Evolutionary conservation across 2,329 filamentous ascomycete species (phyloP), one percentile per base, ranked within the genome.

Genomic region (Alternaria infectoria): DNA sequence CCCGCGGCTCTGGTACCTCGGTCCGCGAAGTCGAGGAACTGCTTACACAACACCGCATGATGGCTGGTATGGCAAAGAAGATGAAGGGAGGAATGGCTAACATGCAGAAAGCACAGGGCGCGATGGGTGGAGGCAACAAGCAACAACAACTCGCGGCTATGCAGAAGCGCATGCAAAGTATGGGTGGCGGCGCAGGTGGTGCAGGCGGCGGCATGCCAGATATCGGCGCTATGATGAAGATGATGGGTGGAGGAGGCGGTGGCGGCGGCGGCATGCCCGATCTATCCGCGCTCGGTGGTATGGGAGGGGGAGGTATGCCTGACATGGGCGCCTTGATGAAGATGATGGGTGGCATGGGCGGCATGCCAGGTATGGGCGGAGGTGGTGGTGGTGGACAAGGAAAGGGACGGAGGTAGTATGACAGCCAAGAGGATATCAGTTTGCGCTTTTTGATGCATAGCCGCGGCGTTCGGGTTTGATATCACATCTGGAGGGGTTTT

Each of bases 61-160:
- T 99, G 96, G 92, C 93, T 1, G 93, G 93, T 62, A 97, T 99
- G 93, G 96, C 96, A 52, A 99, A 98, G 89, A 96, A 96, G 84
- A 96, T 99, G 89, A 95, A 96, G 61, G 94, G 94, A 43, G 94
- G 93, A 79, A 97, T 97, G 91, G 96, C 96, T 83, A 97, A 97
- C 78, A 96, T 98, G 91, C 93, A 97, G 80, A 90, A 91, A 55
- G 94, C 94, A 0, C 94, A 98, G 81, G 91, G 91, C 59, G 93
- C 92, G 67, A 93, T 97, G 90, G 92, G 91, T 26, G 93, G 94
- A 47, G 92, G 90, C 28, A 97, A 97, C 82, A 95, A 96, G 81
- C 88, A 93, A 30, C 93, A 97, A 79, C 95, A 98, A 81, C 88
- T 98, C 82, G 94, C 94, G 0, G 95, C 96, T 3, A 97, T 98